Conservation (phyloP, 164 flowering plant genomes). For the Houttuynia cordata region DNA sequence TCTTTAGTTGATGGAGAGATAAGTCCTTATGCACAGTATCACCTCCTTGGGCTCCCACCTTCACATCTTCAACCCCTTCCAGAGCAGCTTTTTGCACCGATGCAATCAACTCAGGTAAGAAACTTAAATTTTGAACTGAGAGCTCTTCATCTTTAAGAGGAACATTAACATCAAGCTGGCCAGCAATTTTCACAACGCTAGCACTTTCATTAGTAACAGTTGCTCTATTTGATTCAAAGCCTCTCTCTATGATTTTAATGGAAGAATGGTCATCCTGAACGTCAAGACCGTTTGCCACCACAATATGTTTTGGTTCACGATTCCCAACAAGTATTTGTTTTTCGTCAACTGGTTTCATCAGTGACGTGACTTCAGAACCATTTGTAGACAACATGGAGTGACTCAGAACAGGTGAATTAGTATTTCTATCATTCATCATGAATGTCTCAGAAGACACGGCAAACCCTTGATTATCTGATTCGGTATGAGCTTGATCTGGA, state of each 20-base stretch:
- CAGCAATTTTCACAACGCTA: conserved; percentile 12
- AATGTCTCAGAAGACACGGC: conserved; percentile 17
- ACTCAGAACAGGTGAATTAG: conserved; percentile 11
- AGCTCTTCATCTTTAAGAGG: conserved; percentile 18
- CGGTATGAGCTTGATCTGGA: conserved; percentile 19
- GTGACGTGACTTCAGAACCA: conserved; percentile 10
- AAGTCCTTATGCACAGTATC: conserved; percentile 17
- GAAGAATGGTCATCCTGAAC: conserved; percentile 7
- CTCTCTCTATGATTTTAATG: conserved; percentile 8
- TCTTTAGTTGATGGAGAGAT: conserved; percentile 25
- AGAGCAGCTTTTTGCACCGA: conserved; percentile 52
- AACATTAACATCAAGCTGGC: conserved; percentile 12
- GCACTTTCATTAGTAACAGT: conserved; percentile 16
- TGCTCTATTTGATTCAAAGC: conserved; percentile 12
- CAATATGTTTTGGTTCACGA: conserved; percentile 9
- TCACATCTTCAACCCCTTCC: conserved; percentile 48
- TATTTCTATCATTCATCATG: conserved; percentile 16
- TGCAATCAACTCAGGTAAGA: conserved; percentile 66
- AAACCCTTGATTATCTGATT: conserved; percentile 16
- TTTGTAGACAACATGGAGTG: conserved; percentile 9
- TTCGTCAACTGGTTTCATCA: conserved; percentile 11
- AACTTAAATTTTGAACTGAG: conserved; percentile 27
- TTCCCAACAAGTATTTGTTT: conserved; percentile 14
- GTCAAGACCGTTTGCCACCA: conserved; percentile 11
- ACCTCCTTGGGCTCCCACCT: conserved; percentile 29